Base-by-base conservation (phyloP, 495 filamentous ascomycete species). In the Aspergillus haitiensis region DNA sequence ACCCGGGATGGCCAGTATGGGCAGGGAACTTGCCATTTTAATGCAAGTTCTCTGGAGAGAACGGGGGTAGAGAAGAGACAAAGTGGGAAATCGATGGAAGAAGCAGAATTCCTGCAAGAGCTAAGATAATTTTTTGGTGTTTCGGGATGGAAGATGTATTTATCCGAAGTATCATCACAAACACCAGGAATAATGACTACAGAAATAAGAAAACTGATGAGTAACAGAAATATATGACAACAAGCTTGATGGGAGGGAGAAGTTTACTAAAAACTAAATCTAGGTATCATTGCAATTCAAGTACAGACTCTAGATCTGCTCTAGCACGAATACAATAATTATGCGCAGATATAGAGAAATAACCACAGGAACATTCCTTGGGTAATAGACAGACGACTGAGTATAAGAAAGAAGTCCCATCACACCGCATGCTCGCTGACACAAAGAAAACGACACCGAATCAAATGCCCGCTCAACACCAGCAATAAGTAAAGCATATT, bases 1-100 rank as follows among this genome's bases (percentile, higher is more conserved):
- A 70, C 93, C 93, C 40, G 92, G 91, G 47, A 81, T 70, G 16
- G 77, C 75, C 51, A 80, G 37, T 12, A 64, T 48, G 32, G 75
- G 72, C 34, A 77, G 40, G 5, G 74, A 55, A 45, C 61, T 67
- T 52, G 70, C 61, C 73, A 76, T 76, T 54, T 48, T 47, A 35
- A 33, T 10, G 16, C 44, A 47, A 16, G 12, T 15, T 10, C 44
- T 50, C n/a, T 12, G 45, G 48, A 37, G 21, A 9, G 42, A 12
- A n/a, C 10, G 42, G 35, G 46, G 39, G 15, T 18, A 52, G 27
- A 15, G 54, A n/a, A n/a, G 31, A n/a, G 49, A 47, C 13, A 55
- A 16, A 40, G 21, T 36, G 33, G 15, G 35, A 46, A 46, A 35
- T 34, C 10, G n/a, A n/a, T 51, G 27, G 42, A 16, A 46, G 13